Conservation (phyloP, 208 protist species). For the Trypanosoma scelopori region DNA sequence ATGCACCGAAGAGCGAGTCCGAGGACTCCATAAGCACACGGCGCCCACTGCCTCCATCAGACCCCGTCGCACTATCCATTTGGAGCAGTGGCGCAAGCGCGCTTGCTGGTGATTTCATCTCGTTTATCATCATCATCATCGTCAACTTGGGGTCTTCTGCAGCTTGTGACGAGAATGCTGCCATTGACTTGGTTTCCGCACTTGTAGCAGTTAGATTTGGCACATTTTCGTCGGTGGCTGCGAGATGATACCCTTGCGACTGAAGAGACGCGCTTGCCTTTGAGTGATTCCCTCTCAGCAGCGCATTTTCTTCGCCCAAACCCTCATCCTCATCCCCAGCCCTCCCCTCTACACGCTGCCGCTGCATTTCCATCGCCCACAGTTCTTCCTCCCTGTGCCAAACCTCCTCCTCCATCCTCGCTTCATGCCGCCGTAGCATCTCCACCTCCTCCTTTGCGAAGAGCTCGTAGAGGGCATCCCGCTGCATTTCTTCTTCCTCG, state of each 20-base stretch:
- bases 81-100: slow-evolving; percentile 17
- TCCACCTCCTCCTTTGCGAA: slow-evolving; percentile 31
- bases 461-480: slow-evolving; percentile 27
- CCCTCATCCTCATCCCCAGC: slow-evolving; percentile 6
- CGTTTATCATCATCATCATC: neutral
- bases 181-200: neutral
- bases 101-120: slow-evolving; percentile 4
- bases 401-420: slow-evolving; percentile 35
- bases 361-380: slow-evolving; percentile 20
- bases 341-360: neutral
- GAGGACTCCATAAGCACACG: slow-evolving; percentile 17
- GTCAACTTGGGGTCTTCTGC: neutral
- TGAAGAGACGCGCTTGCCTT: slow-evolving; percentile 7
- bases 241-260: slow-evolving; percentile 24
- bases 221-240: slow-evolving; percentile 17
- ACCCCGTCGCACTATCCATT: neutral
- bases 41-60: slow-evolving; percentile 1
- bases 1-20: slow-evolving; percentile 38
- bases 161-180: neutral
- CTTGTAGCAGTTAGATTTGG: neutral
- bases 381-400: slow-evolving; percentile 40
- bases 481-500: slow-evolving; percentile 23
- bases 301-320: slow-evolving; percentile 1
- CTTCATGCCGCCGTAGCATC: slow-evolving; percentile 20
- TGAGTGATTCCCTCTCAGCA: neutral